Base-by-base conservation (phyloP, 1,139 yeast species). In the Pneumocystis jirovecii region DNA sequence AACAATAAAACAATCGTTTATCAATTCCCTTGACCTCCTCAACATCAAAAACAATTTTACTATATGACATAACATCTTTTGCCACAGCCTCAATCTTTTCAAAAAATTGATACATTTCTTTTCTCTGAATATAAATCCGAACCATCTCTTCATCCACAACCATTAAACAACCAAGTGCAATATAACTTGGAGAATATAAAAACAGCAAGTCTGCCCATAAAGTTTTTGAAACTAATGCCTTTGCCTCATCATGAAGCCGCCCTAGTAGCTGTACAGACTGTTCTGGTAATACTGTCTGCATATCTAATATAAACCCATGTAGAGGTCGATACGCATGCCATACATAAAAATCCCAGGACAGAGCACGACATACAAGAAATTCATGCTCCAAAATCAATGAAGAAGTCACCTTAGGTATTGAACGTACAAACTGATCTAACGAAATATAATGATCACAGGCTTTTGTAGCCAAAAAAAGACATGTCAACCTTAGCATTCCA, bases 381-480 rank as follows among this genome's bases (percentile, higher is more conserved):
- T 93, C 98, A 66, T 89, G 79, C 68, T 85, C 86, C 65, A 91
- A 76, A 39, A 93, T 85, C 64, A 87, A 85, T 29, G 83, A 84
- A 15, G 79, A 77, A 1, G 84, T 81, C 1, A 87, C 82, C 65
- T 87, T 86, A 21, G 84, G 84, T 35, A 91, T 79, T 10, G 61
- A 39, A 29, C n/a, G 31, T 21, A 60, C 61, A 31, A 60, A 60
- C 10, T 60, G 44, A 39, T 60, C 61, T 29, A 61, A 19, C 56
- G 63, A 19, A 45, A 93, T 86, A 75, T 91, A 91, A 74, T 84
- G 86, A 76, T 93, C 93, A 72, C 93, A 97, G 21, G 93, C 84
- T 75, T 93, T 93, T 61, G 96, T 91, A 1, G 97, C 96, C 60
- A 93, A 78, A 74, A 91, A 93, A 17, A 93, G 82, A 69, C 96